Evolutionary conservation across 805 yeast genomes (phyloP).

Genomic region (Jamesozyma gamospora): DNA sequence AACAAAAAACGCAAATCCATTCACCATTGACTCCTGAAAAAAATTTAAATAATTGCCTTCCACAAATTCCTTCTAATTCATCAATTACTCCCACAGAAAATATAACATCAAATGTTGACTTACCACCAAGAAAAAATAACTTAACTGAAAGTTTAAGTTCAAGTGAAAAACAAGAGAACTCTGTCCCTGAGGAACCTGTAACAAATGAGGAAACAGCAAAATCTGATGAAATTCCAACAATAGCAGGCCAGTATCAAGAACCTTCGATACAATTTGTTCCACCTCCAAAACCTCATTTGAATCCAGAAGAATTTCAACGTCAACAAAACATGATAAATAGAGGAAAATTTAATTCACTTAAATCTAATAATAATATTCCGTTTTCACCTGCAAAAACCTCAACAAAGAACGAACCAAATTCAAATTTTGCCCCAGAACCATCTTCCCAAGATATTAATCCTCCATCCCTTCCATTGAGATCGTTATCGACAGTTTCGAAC

Average conservation of each 20-base stretch:
- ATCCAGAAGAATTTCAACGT: background rate
- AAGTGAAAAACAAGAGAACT: too few species aligned
- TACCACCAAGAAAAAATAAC: background rate
- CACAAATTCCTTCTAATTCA: background rate
- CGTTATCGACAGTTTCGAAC: background rate
- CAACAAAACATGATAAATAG: too few species aligned
- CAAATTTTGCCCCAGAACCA: background rate
- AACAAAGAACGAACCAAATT: too few species aligned
- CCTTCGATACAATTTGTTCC: constrained; percentile 31
- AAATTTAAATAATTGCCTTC: background rate
- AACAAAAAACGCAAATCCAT: background rate
- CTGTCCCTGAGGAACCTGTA: too few species aligned
- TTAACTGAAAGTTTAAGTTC: background rate
- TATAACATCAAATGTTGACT: background rate
- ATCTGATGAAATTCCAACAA: constrained; percentile 7
- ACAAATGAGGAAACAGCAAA: too few species aligned
- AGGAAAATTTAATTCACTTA: too few species aligned
- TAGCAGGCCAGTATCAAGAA: constrained; percentile 26
- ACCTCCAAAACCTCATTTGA: constrained; percentile 32
- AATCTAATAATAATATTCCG: too few species aligned
- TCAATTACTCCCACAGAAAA: background rate
- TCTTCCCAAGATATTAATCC: too few species aligned
- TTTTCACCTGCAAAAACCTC: too few species aligned
- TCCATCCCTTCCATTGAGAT: background rate
- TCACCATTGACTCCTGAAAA: background rate